Percentiles rank a stretch among this genome's conserved stretches.
These are phyloP conservation scores for Trametes cingulata DNA, from an alignment of 768 basidiomycete species.

Conservation along the genomic window DNA sequence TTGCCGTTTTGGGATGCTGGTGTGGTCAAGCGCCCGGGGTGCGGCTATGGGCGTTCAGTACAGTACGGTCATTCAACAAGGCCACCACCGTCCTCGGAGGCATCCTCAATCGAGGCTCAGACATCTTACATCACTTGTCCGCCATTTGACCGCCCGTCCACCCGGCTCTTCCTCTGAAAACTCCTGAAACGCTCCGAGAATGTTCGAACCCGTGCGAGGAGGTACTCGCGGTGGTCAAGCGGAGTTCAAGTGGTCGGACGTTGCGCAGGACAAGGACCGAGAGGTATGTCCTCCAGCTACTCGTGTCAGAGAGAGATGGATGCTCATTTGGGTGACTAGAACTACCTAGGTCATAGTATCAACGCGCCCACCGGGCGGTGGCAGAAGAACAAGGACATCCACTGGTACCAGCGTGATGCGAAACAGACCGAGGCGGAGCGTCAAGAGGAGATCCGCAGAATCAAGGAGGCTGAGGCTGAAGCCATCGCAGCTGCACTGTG, in stretches of 20 bases:
- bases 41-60: background rate
- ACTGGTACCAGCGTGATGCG: constrained; percentile 86
- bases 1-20: background rate
- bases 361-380: constrained; percentile 95
- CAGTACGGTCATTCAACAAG: no score
- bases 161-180: background rate
- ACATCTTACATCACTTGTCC: no score
- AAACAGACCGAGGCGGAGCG: constrained; percentile 46
- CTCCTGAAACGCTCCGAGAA: constrained; percentile 27
- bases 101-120: no score
- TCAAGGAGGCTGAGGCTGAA: constrained; percentile 90
- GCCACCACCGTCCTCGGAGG: no score
- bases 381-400: constrained; percentile 97
- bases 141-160: no score
- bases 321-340: constrained; percentile 42
- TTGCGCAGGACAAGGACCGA: constrained; percentile 89
- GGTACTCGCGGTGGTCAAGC: constrained; percentile 92
- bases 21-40: background rate
- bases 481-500: constrained; percentile 81
- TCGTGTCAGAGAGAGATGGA: no score
- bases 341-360: constrained; percentile 93
- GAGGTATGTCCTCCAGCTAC: constrained; percentile 54
- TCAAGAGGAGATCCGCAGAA: constrained; percentile 70
- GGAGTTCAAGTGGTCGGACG: constrained; percentile 90
- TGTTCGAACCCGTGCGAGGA: constrained; percentile 86